phyloP scores from a whole-genome alignment of 1,284 basidiomycete species.

The Hemileia vastatrix region DNA sequence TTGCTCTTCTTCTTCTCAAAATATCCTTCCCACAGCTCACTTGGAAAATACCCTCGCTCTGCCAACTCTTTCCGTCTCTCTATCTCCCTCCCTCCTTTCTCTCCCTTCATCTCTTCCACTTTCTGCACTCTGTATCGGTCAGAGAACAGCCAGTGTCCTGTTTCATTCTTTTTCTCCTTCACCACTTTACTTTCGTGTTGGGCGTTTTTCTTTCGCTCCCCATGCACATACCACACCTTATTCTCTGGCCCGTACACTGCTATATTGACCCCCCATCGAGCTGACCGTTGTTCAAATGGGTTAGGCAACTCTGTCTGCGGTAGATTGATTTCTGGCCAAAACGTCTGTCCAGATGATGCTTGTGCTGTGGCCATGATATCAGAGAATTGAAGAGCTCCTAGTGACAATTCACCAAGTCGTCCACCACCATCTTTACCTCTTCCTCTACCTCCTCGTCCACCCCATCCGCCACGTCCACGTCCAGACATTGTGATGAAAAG shows the following conservation, averaged over 20 bases:
- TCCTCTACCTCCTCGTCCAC: slow-evolving; percentile 5
- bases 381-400: slow-evolving; percentile 8
- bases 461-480: slow-evolving; percentile 2
- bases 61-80: background rate
- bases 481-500: background rate
- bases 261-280: slow-evolving; percentile 1
- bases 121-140: slow-evolving; percentile 14
- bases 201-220: slow-evolving; percentile 10
- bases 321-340: slow-evolving; percentile 6
- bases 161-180: background rate
- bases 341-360: slow-evolving; percentile 6
- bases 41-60: slow-evolving; percentile 1
- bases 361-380: slow-evolving; percentile 14
- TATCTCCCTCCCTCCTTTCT: background rate
- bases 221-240: slow-evolving; percentile 8
- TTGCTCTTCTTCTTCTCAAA: slow-evolving; percentile 6
- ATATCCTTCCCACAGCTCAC: slow-evolving; percentile 13
- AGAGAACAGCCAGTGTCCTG: slow-evolving; percentile 7
- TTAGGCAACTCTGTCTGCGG: slow-evolving; percentile 8
- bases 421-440: slow-evolving; percentile 7
- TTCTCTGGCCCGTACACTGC: background rate
- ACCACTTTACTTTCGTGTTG: slow-evolving; percentile 2
- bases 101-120: background rate
- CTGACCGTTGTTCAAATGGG: background rate
- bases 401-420: slow-evolving; percentile 10